phyloP scores from a whole-genome alignment of 164 flowering plant genomes.

The Sextonia rubra region DNA sequence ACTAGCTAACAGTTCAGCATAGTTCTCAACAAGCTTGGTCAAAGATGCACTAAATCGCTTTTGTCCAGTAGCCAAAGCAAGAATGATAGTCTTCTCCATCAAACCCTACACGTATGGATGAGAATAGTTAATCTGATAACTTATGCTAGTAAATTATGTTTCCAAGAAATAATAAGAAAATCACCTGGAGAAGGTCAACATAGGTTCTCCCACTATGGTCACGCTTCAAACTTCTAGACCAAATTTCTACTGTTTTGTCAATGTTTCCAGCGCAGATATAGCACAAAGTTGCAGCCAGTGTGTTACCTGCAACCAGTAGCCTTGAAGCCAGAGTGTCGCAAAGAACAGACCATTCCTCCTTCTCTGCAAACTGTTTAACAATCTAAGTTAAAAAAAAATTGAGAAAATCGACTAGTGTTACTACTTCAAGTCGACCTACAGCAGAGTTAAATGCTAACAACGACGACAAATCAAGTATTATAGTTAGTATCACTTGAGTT shows the following conservation, averaged over 20 bases:
- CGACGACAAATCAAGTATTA: too few relatives aligned
- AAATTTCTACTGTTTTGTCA: constrained; percentile 89
- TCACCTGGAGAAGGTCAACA: constrained; percentile 90
- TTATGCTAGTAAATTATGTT: neutral
- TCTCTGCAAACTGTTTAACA: constrained; percentile 67
- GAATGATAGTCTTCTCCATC: constrained; percentile 94
- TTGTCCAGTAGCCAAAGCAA: constrained; percentile 88
- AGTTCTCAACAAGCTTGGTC: constrained; percentile 87
- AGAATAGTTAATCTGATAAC: neutral
- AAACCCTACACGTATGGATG: constrained; percentile 51
- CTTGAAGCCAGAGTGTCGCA: constrained; percentile 87
- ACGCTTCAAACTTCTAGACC: constrained; percentile 61
- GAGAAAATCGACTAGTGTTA: neutral
- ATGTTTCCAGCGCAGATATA: constrained; percentile 94
- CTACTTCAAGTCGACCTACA: constrained; percentile 3
- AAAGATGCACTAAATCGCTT: constrained; percentile 74
- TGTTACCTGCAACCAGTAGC: constrained; percentile 64
- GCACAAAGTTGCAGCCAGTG: constrained; percentile 90
- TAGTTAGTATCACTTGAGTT: too few relatives aligned
- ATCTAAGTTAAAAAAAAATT: constrained; percentile 2
- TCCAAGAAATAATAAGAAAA: neutral
- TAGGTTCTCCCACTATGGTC: constrained; percentile 67
- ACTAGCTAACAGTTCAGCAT: constrained; percentile 91
- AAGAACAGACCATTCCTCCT: constrained; percentile 75
- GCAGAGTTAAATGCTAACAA: too few relatives aligned